These are phyloP conservation scores for Penicillium polonicum DNA, from an alignment of 2,329 filamentous ascomycete genomes.

Conservation along the genomic window DNA sequence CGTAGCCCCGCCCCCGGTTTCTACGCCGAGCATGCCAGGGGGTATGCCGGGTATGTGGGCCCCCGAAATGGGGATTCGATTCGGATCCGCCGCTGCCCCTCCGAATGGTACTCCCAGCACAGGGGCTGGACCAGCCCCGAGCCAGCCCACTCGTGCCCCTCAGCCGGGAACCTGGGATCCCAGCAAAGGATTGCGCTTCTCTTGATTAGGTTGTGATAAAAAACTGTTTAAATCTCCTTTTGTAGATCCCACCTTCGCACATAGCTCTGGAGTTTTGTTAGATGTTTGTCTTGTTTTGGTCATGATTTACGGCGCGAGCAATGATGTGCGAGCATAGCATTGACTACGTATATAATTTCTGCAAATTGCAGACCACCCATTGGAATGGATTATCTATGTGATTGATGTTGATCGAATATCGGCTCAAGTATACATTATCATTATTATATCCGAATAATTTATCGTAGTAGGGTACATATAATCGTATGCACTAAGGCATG, in stretches of 20 bases:
- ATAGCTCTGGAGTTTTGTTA: slow-evolving; percentile 3
- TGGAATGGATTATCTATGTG: not conserved
- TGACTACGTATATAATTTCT: not conserved
- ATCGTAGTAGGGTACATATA: not conserved
- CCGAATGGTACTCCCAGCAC: slow-evolving; percentile 22
- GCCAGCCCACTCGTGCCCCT: slow-evolving; percentile 14
- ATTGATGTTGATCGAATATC: not conserved
- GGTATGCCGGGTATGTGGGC: slow-evolving; percentile 64
- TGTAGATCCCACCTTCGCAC: not conserved
- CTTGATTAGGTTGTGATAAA: slow-evolving; percentile 20
- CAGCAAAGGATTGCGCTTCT: slow-evolving; percentile 57
- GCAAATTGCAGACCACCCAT: not conserved
- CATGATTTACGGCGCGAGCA: not conserved
- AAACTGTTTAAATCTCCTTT: not conserved
- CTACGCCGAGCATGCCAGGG: slow-evolving; percentile 45
- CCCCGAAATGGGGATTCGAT: slow-evolving; percentile 77
- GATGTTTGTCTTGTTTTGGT: not conserved
- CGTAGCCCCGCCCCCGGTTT: slow-evolving; percentile 54
- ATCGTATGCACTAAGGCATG: not conserved
- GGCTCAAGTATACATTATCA: not conserved
- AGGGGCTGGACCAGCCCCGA: slow-evolving; percentile 22
- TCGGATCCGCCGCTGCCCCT: slow-evolving; percentile 52
- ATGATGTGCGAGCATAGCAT: not conserved
- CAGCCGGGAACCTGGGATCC: slow-evolving; percentile 58
- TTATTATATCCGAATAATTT: not conserved